These are phyloP conservation scores for Fistulifera pelliculosa DNA, from an alignment of 108 stramenopile species.

Conservation along the genomic window DNA sequence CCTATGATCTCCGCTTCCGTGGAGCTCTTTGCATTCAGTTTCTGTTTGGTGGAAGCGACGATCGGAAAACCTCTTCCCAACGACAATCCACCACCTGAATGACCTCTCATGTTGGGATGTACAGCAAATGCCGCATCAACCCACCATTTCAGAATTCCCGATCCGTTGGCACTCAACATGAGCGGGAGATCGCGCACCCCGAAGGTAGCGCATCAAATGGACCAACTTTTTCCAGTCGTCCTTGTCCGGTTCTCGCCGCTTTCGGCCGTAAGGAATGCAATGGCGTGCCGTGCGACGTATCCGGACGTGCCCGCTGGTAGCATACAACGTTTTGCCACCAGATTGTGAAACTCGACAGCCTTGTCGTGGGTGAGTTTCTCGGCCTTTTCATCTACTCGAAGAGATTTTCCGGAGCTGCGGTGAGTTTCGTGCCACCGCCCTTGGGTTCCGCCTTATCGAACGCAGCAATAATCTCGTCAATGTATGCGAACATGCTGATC, in stretches of 20 bases:
- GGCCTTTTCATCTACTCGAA: conserved; percentile 16
- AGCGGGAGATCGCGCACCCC: conserved; percentile 8
- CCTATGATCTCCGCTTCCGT: too few species aligned
- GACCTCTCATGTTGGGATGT: conserved; percentile 25
- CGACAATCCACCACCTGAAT: conserved; percentile 21
- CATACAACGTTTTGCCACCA: conserved; percentile 26
- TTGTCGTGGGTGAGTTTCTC: conserved; percentile 4
- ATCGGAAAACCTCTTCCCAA: conserved; percentile 9
- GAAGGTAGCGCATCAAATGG: not conserved
- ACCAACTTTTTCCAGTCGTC: conserved; percentile 27
- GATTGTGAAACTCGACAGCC: conserved; percentile 18
- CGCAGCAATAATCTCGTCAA: conserved; percentile 15
- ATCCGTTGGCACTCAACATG: not conserved
- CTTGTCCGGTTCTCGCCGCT: conserved; percentile 15
- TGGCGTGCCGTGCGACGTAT: conserved; percentile 12
- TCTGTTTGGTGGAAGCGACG: conserved; percentile 22
- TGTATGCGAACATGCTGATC: conserved; percentile 24
- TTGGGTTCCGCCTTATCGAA: conserved; percentile 3
- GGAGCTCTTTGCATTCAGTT: too few species aligned
- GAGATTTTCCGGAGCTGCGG: conserved; percentile 19
- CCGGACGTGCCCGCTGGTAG: conserved; percentile 19
- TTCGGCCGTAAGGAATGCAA: conserved; percentile 21
- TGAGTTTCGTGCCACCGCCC: not conserved
- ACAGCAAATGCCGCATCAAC: conserved; percentile 36
- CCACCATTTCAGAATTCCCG: conserved; percentile 19